Conservation (phyloP, 129 eudicot genomes). For the Cynara cardunculus region DNA sequence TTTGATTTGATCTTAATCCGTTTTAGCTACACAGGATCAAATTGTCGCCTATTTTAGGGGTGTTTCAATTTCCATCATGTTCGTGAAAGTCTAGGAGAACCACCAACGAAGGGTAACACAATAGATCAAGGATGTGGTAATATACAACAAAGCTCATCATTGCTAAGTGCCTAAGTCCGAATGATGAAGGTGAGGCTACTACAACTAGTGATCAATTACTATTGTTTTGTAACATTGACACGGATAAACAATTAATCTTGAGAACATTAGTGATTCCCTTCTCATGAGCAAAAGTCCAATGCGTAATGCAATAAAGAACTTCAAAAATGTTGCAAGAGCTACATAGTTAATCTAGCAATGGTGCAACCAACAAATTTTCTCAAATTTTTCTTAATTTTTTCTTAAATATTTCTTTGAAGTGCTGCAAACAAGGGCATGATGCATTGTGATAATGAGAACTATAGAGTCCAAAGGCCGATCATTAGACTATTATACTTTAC, state of each 20-base stretch:
- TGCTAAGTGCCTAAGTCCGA: not conserved
- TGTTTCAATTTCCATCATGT: no score
- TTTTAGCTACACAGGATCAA: no score
- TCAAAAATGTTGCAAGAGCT: not conserved
- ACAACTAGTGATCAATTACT: not conserved
- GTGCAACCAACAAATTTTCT: not conserved
- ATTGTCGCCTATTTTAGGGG: no score
- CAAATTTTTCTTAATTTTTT: no score
- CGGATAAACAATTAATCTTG: not conserved
- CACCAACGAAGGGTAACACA: not conserved
- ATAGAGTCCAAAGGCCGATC: not conserved
- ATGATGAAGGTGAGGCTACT: not conserved
- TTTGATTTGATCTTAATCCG: no score
- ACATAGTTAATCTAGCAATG: not conserved
- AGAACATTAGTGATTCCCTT: not conserved
- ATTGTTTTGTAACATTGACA: not conserved
- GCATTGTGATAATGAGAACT: not conserved
- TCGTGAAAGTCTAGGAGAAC: no score
- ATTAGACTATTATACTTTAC: not conserved
- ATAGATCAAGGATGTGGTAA: not conserved
- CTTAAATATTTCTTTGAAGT: no score
- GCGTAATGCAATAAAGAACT: not conserved
- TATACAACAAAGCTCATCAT: not conserved
- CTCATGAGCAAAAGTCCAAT: not conserved
- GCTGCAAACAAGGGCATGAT: not conserved